These are phyloP conservation scores for Dysphania ambrosioides DNA, from an alignment of 148 eudicot genomes.

Conservation along the genomic window DNA sequence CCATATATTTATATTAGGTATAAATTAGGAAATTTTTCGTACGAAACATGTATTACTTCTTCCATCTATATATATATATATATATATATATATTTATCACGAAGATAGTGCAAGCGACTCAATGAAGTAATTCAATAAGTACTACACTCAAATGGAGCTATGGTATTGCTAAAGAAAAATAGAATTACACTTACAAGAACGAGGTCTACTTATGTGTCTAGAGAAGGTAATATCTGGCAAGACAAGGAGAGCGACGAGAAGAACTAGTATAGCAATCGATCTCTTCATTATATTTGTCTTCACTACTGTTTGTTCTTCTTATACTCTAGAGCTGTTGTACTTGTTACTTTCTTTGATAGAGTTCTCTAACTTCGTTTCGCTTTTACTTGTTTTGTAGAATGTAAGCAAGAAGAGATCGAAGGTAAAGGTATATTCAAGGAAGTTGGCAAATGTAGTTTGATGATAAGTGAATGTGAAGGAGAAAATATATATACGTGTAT, in stretches of 20 bases:
- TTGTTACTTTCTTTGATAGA: not conserved
- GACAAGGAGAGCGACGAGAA: constrained; percentile 26
- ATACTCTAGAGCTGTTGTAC: constrained; percentile 3
- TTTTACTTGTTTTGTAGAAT: too few relatives aligned
- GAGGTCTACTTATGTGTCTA: constrained; percentile 37
- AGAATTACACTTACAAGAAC: constrained; percentile 34
- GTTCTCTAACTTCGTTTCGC: not conserved
- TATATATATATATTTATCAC: not conserved
- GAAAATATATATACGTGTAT: not conserved
- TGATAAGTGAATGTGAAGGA: not conserved
- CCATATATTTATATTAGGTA: too few relatives aligned
- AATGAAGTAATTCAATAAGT: not conserved
- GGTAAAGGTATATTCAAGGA: too few relatives aligned
- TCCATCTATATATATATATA: too few relatives aligned
- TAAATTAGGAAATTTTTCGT: too few relatives aligned
- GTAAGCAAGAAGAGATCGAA: too few relatives aligned
- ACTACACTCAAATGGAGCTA: not conserved
- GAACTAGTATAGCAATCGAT: constrained; percentile 15
- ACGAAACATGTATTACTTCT: too few relatives aligned
- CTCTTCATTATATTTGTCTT: constrained; percentile 26
- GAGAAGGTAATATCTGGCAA: constrained; percentile 28
- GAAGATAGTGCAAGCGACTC: not conserved
- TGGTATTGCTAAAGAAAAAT: not conserved
- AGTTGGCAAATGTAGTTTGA: too few relatives aligned
- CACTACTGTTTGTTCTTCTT: not conserved